Base-by-base conservation (phyloP, 2,329 filamentous ascomycete genomes). In the Fusarium vanettenii region DNA sequence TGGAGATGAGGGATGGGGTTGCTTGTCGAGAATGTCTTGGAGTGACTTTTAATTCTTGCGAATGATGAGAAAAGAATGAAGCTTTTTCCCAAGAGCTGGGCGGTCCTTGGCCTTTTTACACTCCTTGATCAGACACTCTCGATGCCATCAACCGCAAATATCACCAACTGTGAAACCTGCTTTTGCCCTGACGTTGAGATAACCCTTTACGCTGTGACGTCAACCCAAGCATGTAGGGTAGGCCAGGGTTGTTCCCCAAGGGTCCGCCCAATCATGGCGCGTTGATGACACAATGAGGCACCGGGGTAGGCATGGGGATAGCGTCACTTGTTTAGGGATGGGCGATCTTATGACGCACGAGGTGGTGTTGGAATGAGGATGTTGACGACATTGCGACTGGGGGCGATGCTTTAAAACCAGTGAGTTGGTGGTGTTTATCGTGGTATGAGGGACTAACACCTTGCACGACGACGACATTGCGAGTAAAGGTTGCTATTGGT, bases 31-130 rank as follows among this genome's bases (percentile, higher is more conserved):
- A 52, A 31, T 31, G 27, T 31, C 27, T 55, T 18, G 18, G 48
- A 31, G 48, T 55, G 27, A 25, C 43, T 52, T 52, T 52, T 29
- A 10, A 7, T 52, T 55, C 10, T 55, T 20, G 48, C 6, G 27
- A 14, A 14, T 72, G 62, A 70, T 74, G 35, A 57, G 65, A 22
- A 27, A 50, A 9, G 48, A 72, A 65, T 63, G 61, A 71, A 68
- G 60, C 63, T 71, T 57, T 63, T 41, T 43, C 4, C 16, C 8
- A 65, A 71, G 66, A 45, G 33, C 69, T 69, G 45, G 73, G 64
- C 72, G 63, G 45, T 35, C 61, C 72, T 75, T 75, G 66, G 73
- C 73, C 66, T 60, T 75, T 74, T 73, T 67, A 67, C 55, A 59
- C 14, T 29, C 35, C 22, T n/a, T 37, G 9, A n/a, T 20, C 13